Evolutionary conservation across 1,139 yeast species (phyloP), one percentile per base, ranked within the genome.

Genomic region (Sugiyamaella neomexicana): DNA sequence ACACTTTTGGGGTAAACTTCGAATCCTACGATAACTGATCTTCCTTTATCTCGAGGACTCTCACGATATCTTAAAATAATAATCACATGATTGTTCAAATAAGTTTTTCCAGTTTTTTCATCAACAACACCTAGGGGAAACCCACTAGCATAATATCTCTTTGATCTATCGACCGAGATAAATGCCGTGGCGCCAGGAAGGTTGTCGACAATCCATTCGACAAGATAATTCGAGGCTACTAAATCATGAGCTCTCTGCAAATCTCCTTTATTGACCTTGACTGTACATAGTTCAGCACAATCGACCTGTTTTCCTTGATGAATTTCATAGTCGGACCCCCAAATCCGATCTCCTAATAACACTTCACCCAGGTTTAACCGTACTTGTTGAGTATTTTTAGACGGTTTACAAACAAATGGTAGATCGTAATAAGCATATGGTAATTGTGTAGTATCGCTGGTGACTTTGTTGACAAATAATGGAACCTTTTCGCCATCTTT

Each of bases 181-280:
- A 85, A 87, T 0, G 96, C 87, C 3, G 97, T 89, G 2, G 96
- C 95, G 2, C 95, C 96, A 0, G 97, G 97, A 40, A 90, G 72
- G 16, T 85, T 89, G 71, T 90, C 97, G 17, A 89, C 76, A 43
- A 81, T 71, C 97, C 97, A 90, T 65, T 89, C 93, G 10, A 80
- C 90, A 51, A 85, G 85, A 63, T 89, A 89, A 2, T 88, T 88
- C 54, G 83, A 74, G 60, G 80, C 75, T 47, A 90, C 82, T 56
- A 89, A 72, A 29, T 80, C 76, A 52, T 78, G 81, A 0, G 95
- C 90, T 53, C 80, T 74, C 53, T 69, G 71, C 34, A 86, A 66
- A 2, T 80, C 86, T 1, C 71, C 71, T 15, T 77, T 78, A 38
- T 68, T 72, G 9, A 86, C 80, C 31, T 75, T 73, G 60, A 85